These are phyloP conservation scores for Amaranthus hypochondriacus DNA, from an alignment of 148 eudicot species.

Conservation along the genomic window DNA sequence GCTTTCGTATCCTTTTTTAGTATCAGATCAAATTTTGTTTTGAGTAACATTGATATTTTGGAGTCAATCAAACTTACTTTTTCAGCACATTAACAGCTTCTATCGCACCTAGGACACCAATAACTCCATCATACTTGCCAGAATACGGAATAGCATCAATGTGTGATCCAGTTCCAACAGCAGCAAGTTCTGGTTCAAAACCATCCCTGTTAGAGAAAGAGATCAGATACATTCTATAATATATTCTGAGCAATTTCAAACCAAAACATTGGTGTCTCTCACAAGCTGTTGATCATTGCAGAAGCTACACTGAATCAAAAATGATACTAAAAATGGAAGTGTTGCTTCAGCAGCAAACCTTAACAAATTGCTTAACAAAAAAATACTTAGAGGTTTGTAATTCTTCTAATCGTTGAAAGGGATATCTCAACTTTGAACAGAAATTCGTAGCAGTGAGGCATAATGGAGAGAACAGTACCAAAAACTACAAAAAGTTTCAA, in stretches of 20 bases:
- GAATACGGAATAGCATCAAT: slow-evolving; percentile 96
- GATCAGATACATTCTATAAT: neutral
- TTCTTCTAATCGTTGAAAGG: neutral
- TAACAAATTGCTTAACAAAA: too few relatives aligned
- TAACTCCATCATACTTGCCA: slow-evolving; percentile 95
- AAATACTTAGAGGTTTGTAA: neutral
- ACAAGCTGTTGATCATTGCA: neutral
- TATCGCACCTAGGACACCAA: slow-evolving; percentile 96
- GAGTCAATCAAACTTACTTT: slow-evolving; percentile 36
- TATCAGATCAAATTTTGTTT: too few relatives aligned
- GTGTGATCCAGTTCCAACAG: slow-evolving; percentile 93
- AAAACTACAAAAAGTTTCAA: neutral
- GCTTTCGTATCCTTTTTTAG: too few relatives aligned
- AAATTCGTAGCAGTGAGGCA: neutral
- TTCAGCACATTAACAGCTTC: slow-evolving; percentile 82
- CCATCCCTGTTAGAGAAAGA: slow-evolving; percentile 55
- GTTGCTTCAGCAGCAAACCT: too few relatives aligned
- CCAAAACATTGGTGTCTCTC: too few relatives aligned
- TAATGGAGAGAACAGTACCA: neutral
- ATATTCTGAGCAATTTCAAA: too few relatives aligned
- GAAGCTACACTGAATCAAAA: neutral
- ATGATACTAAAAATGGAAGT: too few relatives aligned
- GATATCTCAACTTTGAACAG: neutral
- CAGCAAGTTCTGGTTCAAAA: slow-evolving; percentile 57
- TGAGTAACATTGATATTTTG: too few relatives aligned